Evolutionary conservation across 2,329 filamentous ascomycete genomes (phyloP), one percentile per base, ranked within the genome.

Genomic region (Botryotinia globosa): DNA sequence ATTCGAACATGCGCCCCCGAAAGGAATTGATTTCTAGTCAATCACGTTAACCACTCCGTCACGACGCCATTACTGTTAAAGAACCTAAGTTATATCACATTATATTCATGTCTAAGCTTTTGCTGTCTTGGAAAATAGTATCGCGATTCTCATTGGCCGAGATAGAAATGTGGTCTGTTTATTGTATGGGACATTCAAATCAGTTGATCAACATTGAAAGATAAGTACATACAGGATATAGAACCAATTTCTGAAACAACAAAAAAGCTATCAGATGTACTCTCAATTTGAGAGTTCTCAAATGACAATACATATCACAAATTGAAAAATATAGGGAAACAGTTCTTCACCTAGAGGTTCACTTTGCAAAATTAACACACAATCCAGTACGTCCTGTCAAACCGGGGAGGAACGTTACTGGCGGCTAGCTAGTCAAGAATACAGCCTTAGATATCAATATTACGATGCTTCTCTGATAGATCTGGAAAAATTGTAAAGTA

Each of bases 1-100:
- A 67, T 67, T 67, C 65, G 65, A 67, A 67, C 65, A 67, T 67
- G 65, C 65, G 65, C 65, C 65, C 64, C 65, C 65, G 65, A 67
- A 67, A 67, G 65, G 65, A 67, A 67, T 67, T 67, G 65, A 67
- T 67, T 67, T 67, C 65, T 67, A 67, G 65, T 67, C 65, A 67
- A 67, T 67, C 65, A 67, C 65, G 65, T 67, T 67, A 67, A 67
- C 65, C 65, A 67, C 65, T 67, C 65, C 65, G 65, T 67, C 65
- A 67, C 65, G 65, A 56, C 65, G 65, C 65, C 65, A 51, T 16
- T n/a, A 7, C 7, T n/a, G 0, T n/a, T 51, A 0, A 1, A 2
- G 1, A 7, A 0, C 1, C 7, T 0, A 0, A 0, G 4, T n/a
- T n/a, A 14, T 51, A 14, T 51, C 6, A 0, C 0, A 1, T 1